Percentiles rank a stretch among this genome's conserved stretches.
Conservation (phyloP, 768 basidiomycete genomes). For the Pleurotus tuoliensis region DNA sequence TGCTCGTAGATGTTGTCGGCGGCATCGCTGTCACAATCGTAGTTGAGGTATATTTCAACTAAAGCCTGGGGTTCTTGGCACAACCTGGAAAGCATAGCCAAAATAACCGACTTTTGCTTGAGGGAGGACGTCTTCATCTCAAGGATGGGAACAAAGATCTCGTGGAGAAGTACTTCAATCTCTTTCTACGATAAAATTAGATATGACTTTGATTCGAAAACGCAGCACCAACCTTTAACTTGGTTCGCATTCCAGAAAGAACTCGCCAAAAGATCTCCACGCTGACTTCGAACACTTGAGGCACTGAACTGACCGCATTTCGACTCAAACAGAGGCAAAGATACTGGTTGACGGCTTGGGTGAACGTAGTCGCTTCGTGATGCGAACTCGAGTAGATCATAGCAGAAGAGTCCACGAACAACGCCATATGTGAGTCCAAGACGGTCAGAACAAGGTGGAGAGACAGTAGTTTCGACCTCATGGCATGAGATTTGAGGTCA, state of each 20-base stretch:
- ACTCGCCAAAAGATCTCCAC: slow-evolving; percentile 99
- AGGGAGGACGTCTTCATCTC: slow-evolving; percentile 97
- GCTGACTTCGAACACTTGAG: slow-evolving; percentile 95
- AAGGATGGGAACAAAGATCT: slow-evolving; percentile 97
- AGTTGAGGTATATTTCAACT: slow-evolving; percentile 98
- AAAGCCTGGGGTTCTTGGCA: slow-evolving; percentile 97
- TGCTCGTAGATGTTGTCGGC: slow-evolving; percentile 97
- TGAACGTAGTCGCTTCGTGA: slow-evolving; percentile 82
- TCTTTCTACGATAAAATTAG: slow-evolving; percentile 71
- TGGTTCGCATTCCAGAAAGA: slow-evolving; percentile 89
- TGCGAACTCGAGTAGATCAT: slow-evolving; percentile 90
- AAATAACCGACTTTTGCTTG: slow-evolving; percentile 90
- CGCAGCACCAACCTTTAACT: slow-evolving; percentile 71
- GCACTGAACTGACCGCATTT: slow-evolving; percentile 93
- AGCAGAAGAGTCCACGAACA: slow-evolving; percentile 86
- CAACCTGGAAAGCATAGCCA: slow-evolving; percentile 82
- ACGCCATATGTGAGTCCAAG: slow-evolving; percentile 83
- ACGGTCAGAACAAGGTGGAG: slow-evolving; percentile 92
- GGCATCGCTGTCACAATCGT: slow-evolving; percentile 95
- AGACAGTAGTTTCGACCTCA: slow-evolving; percentile 94
- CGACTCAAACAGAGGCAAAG: slow-evolving; percentile 89
- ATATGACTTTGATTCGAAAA: not conserved
- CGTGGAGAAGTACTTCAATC: slow-evolving; percentile 96
- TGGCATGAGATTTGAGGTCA: slow-evolving; percentile 94
- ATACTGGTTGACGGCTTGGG: slow-evolving; percentile 95